Evolutionary conservation across 1,139 yeast genomes (phyloP), one percentile per base, ranked within the genome.

Genomic region (Meyerozyma elateridarum): DNA sequence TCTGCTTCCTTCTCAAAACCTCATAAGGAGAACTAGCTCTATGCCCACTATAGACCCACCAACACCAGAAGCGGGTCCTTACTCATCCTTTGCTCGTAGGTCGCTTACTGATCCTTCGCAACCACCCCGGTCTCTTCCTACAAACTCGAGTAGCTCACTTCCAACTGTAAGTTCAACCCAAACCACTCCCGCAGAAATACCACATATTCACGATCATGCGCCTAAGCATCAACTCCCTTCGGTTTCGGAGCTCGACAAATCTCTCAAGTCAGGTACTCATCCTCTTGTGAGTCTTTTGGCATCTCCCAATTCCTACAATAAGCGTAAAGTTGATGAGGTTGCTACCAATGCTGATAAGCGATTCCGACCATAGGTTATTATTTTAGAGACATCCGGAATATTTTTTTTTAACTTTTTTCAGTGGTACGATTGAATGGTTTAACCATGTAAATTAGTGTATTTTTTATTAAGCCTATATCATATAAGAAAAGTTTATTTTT

Each of bases 231-330:
- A 46, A 29, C 45, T 60, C 15, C 69, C 69, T 2, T 56, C 62
- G 15, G 66, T 64, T 19, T 56, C 58, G 32, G 70, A 64, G 40
- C 51, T 64, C 28, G 68, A 61, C 35, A 59, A 57, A 34, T 52
- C 59, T 19, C 56, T 64, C 35, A 49, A 54, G 17, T 24, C 27
- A n/a, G 27, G 27, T 18, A n/a, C 17, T 11, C 17, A 24, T 18
- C 27, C 15, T 17, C 5, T 24, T 9, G 15, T 24, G 18, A 14
- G 8, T 13, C 27, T 24, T 6, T 7, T 24, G 8, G 27, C 27
- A 3, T 24, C 27, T 12, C 27, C 27, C 5, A 15, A 18, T 11
- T 24, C 14, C 27, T 15, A 24, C 27, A 15, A 15, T 13, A 24
- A 24, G 15, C 15, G 27, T 17, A 24, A 13, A 18, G 18, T 24